Evolutionary conservation across 805 yeast genomes (phyloP).

Genomic region (Tetrapisispora arboricola): DNA sequence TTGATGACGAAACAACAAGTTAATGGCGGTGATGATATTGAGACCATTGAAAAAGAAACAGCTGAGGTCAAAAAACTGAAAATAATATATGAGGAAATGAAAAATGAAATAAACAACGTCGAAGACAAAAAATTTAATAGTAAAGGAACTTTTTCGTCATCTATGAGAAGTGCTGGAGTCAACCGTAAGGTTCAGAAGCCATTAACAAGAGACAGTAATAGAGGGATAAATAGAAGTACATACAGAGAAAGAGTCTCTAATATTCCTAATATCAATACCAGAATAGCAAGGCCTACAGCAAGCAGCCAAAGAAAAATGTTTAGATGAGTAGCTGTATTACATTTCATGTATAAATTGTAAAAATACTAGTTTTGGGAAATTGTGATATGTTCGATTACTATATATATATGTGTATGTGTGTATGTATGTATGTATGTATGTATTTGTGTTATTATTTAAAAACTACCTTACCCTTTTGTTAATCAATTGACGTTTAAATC

Average conservation of each 20-base stretch:
- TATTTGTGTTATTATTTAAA: no score
- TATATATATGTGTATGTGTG: no score
- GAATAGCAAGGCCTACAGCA: constrained; percentile 19
- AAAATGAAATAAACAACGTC: constrained; percentile 4
- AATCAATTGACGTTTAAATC: no score
- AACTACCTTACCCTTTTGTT: no score
- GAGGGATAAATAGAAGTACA: constrained; percentile 1
- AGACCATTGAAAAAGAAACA: constrained; percentile 9
- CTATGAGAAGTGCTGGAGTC: neutral
- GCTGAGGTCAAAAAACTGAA: constrained; percentile 15
- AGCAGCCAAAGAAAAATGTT: constrained; percentile 22
- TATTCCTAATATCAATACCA: constrained; percentile 17
- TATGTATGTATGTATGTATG: no score
- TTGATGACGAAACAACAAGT: constrained; percentile 31
- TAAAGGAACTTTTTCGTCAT: neutral
- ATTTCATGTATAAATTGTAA: no score
- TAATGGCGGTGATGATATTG: constrained; percentile 13
- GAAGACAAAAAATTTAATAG: neutral
- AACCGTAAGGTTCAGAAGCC: constrained; percentile 1
- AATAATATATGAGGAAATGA: constrained; percentile 8
- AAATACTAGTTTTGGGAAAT: no score
- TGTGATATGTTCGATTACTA: no score
- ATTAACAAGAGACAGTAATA: neutral
- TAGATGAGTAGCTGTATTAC: no score
- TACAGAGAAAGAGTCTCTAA: constrained; percentile 9